Conservation (phyloP, 2,329 filamentous ascomycete genomes). For the Hypoxylon sp. region DNA sequence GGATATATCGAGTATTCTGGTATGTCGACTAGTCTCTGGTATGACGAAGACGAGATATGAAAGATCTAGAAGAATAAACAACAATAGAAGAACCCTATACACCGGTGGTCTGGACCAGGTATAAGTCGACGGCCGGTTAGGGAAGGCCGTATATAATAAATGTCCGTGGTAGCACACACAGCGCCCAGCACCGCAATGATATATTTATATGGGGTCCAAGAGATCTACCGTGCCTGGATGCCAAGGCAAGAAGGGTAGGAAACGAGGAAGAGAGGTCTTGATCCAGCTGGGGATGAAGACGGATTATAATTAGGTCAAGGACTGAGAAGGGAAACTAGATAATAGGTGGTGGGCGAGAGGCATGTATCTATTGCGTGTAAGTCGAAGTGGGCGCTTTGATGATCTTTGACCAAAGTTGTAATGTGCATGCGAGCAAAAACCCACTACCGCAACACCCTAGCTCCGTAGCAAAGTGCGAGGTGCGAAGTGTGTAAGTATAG, state of each 20-base stretch:
- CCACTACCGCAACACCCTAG: constrained; percentile 36
- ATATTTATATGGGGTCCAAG: constrained; percentile 25
- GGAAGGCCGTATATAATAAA: constrained; percentile 32
- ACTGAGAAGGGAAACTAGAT: constrained; percentile 3
- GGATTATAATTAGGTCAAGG: constrained; percentile 39
- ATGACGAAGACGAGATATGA: constrained; percentile 2
- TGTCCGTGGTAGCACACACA: constrained; percentile 40
- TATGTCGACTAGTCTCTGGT: constrained; percentile 23
- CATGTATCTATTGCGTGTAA: constrained; percentile 26
- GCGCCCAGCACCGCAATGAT: constrained; percentile 19
- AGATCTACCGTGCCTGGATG: constrained; percentile 40
- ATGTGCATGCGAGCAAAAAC: constrained; percentile 39
- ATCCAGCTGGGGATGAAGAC: constrained; percentile 24
- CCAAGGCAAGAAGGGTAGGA: constrained; percentile 39
- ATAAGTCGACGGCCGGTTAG: constrained; percentile 26
- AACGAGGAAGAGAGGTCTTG: constrained; percentile 18
- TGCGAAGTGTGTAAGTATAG: constrained; percentile 25
- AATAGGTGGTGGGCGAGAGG: constrained; percentile 27
- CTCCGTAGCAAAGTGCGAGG: constrained; percentile 30
- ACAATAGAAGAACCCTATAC: constrained; percentile 17
- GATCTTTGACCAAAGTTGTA: constrained; percentile 42
- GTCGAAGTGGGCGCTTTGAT: constrained; percentile 35
- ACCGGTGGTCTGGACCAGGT: constrained; percentile 44
- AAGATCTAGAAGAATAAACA: constrained; percentile 12
- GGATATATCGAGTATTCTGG: constrained; percentile 13